Evolutionary conservation across 495 filamentous ascomycete genomes (phyloP), one percentile per base, ranked within the genome.

Genomic region (Cladorrhinum samala): DNA sequence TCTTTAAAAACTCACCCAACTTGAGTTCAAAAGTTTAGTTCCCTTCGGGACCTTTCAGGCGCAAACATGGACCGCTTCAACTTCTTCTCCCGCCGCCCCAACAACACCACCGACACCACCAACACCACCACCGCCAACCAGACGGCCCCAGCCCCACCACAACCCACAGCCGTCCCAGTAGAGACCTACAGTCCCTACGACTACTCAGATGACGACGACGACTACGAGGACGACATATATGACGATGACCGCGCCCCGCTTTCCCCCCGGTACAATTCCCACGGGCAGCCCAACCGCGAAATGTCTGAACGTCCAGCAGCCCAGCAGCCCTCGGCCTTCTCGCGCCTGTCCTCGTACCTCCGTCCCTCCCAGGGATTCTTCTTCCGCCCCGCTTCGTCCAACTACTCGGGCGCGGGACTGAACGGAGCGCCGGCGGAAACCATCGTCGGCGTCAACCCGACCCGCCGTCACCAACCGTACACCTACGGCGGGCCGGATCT

Each of bases 31-130:
- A 17, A 54, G 51, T 55, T 48, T 50, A 36, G 38, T 58, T 45
- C 41, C 56, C n/a, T 59, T 66, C 42, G 43, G 24, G 6, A 16
- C 53, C n/a, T n/a, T 33, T 14, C 51, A 8, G 45, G 54, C 7
- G 36, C 54, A 19, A 58, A 52, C 41, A 64, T 67, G 63, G 57
- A 61, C 55, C 60, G 67, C 37, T 60, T 68, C 53, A 64, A 63
- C 61, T 61, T 68, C 53, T 54, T 68, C 54, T 14, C 48, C 21
- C 47, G 45, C 24, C 27, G 42, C 17, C 20, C 18, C 50, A 56
- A 33, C 27, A 6, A 39, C 54, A 52, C 36, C 41, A 11, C 16
- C 50, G 14, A 49, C 50, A 38, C n/a, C 27, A 36, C 16, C 49
- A 16, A 21, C 49, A n/a, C 20, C 41, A 38, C 27, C 30, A 5